phyloP scores from a whole-genome alignment of 164 flowering plant genomes.

The Hamamelis virginiana region DNA sequence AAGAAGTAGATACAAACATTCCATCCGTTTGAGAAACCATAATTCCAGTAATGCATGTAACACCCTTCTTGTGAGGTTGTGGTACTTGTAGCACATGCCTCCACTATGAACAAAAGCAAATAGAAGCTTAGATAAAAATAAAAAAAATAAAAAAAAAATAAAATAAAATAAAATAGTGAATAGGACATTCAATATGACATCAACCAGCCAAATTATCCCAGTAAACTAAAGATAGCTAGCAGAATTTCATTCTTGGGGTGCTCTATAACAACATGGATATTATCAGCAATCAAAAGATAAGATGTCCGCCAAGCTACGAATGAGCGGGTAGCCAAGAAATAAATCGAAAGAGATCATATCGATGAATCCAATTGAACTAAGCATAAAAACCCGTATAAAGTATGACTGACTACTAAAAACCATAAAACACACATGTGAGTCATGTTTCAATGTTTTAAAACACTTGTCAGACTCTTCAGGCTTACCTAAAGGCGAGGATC shows the following conservation, averaged over 20 bases:
- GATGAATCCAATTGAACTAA: not conserved
- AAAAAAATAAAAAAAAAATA: too few species aligned
- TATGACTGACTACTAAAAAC: too few species aligned
- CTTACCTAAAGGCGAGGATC: too few species aligned
- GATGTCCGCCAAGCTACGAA: not conserved
- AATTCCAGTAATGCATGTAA: conserved; percentile 80
- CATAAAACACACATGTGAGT: too few species aligned
- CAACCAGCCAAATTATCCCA: not conserved
- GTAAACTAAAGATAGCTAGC: not conserved
- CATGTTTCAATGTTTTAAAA: too few species aligned
- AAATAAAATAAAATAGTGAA: not conserved
- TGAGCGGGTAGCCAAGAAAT: not conserved
- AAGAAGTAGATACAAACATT: conserved; percentile 79
- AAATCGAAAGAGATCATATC: too few species aligned
- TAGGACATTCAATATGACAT: not conserved
- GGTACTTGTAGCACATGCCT: conserved; percentile 68
- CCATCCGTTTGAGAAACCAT: conserved; percentile 62
- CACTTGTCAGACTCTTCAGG: too few species aligned
- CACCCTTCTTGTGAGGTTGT: conserved; percentile 79
- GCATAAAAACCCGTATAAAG: not conserved
- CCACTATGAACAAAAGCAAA: conserved; percentile 57
- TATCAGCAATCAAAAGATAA: not conserved
- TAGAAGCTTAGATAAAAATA: not conserved
- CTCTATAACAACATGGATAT: not conserved
- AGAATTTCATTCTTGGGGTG: not conserved